These are phyloP conservation scores for Oligophagozyma castellii DNA, from an alignment of 1,139 yeast genomes.

Conservation along the genomic window DNA sequence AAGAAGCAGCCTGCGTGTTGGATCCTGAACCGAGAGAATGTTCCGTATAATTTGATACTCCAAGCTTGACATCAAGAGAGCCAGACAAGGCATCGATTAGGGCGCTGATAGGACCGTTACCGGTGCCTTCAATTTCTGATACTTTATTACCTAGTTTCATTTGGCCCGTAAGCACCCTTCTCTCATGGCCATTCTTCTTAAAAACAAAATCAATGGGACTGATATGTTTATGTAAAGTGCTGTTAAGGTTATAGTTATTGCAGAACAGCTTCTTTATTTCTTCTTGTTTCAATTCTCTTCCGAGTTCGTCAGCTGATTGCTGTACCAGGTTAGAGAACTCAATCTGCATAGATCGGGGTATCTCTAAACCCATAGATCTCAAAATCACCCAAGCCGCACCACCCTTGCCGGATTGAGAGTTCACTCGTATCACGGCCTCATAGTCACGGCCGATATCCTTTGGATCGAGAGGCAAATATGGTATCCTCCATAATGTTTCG, in stretches of 20 bases:
- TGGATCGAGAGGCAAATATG: conserved; percentile 94
- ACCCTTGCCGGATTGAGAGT: conserved; percentile 98
- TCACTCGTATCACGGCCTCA: conserved; percentile 95
- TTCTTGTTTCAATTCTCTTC: conserved; percentile 66
- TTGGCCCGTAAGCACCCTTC: conserved; percentile 38
- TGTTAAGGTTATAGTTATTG: conserved; percentile 50
- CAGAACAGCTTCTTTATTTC: conserved; percentile 74
- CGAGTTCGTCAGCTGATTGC: conserved; percentile 62
- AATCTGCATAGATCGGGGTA: conserved; percentile 86
- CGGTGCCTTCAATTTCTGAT: conserved; percentile 48
- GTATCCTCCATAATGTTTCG: conserved; percentile 57
- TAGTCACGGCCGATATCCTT: conserved; percentile 91
- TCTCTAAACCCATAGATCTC: conserved; percentile 74
- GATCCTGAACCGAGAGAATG: conserved; percentile 88
- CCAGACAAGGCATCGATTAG: conserved; percentile 66
- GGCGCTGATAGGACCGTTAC: conserved; percentile 94
- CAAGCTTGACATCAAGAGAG: conserved; percentile 43
- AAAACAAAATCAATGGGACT: conserved; percentile 40
- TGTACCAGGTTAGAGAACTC: conserved; percentile 82
- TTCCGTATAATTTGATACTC: conserved; percentile 77
- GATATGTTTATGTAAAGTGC: conserved; percentile 22
- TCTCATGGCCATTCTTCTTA: conserved; percentile 28
- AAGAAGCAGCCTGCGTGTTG: conserved; percentile 79
- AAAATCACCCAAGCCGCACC: conserved; percentile 97
- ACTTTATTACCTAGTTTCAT: conserved; percentile 32